Evolutionary conservation across 2,329 filamentous ascomycete species (phyloP), one percentile per base, ranked within the genome.

Genomic region (Rachicladosporium sp.): DNA sequence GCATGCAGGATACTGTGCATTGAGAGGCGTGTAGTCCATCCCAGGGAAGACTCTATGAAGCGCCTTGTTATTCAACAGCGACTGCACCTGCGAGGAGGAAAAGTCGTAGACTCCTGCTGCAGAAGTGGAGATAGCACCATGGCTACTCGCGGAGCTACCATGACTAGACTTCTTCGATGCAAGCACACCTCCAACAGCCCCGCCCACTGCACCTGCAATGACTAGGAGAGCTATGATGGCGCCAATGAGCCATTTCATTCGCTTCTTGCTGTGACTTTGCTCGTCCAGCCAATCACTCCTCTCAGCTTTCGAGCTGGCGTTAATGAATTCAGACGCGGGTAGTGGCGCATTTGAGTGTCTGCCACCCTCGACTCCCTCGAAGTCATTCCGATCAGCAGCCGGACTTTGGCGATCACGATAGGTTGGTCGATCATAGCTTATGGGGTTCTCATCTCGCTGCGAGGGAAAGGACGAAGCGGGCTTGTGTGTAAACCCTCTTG

Each of bases 41-140:
- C 87, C 89, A 0, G 87, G 84, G 59, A 96, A 96, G 2, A 96
- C 86, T 60, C 86, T 93, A 70, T 94, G 86, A 15, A 96, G 70
- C 46, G 87, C 65, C 0, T 69, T 57, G 61, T 94, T 94, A 65
- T 82, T 80, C 68, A 95, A 69, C 10, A 96, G 69, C 3, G 70
- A 69, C 65, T 93, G 73, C 63, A 95, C 93, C 62, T 93, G 82
- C 1, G 64, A 50, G 6, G 85, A 93, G 59, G 89, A 66, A 35
- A 54, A 49, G 58, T 79, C 78, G 59, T 70, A 64, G 5, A 94
- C 72, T 47, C 89, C 82, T 5, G 37, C 33, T 6, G 13, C 33
- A 45, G 49, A 50, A 36, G 40, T 41, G 29, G 47, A 55, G 48
- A 36, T 40, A 10, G 45, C 50, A 8, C 23, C 23, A 27, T 7